Percentiles rank a stretch among this genome's conserved stretches.
Evolutionary conservation across 2,329 filamentous ascomycete species (phyloP).

Genomic region (Botrytis paeoniae): DNA sequence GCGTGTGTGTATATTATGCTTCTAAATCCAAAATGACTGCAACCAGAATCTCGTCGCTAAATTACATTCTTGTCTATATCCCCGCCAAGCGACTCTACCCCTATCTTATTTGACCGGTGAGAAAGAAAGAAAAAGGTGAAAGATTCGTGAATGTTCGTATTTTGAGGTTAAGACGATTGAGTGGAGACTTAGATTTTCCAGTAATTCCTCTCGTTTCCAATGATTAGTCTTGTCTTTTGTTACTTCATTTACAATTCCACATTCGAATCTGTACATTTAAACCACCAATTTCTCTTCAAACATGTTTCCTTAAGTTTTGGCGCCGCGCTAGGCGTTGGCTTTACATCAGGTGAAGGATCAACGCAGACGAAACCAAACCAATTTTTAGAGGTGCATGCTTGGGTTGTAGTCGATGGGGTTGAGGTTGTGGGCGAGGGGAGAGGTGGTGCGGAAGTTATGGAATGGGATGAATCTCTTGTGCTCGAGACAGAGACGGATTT

Average conservation of each 20-base stretch:
- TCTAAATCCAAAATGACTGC: not conserved
- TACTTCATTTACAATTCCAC: not conserved
- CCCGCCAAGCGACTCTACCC: not conserved
- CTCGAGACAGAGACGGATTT: constrained; percentile 21
- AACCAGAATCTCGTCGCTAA: not conserved
- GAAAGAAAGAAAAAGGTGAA: not conserved
- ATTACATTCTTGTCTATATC: constrained; percentile 2
- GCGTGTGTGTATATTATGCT: not conserved
- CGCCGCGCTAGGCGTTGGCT: constrained; percentile 22
- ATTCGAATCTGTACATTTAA: constrained; percentile 34
- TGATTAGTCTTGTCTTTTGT: not conserved
- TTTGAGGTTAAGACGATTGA: not conserved
- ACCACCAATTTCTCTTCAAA: constrained; percentile 31
- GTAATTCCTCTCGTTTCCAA: not conserved
- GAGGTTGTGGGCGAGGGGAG: constrained; percentile 27
- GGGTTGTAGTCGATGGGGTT: constrained; percentile 26
- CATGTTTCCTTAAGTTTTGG: constrained; percentile 27
- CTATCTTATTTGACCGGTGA: not conserved
- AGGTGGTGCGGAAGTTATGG: constrained; percentile 39
- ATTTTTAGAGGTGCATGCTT: constrained; percentile 31
- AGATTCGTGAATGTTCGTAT: not conserved
- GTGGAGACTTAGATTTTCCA: not conserved
- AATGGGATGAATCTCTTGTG: constrained; percentile 36
- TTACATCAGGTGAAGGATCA: constrained; percentile 30
- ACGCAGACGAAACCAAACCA: constrained; percentile 36